Percentiles rank a stretch among this genome's conserved stretches.
These are phyloP conservation scores for Mycocentrospora acerina DNA, from an alignment of 2,329 filamentous ascomycete genomes.

Conservation along the genomic window DNA sequence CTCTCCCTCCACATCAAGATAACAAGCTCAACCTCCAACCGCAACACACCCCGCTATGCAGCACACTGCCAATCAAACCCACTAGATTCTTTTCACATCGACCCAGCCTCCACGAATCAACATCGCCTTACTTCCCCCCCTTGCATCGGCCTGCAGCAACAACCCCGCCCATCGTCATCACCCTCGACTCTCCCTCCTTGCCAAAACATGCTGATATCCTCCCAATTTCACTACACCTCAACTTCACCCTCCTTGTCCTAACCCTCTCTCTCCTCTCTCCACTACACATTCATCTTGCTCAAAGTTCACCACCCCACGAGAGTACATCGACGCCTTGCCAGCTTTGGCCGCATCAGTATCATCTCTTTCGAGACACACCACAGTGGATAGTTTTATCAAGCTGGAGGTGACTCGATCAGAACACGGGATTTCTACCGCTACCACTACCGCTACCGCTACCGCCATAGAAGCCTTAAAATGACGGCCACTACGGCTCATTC, in stretches of 20 bases:
- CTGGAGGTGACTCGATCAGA: background rate
- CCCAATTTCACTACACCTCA: background rate
- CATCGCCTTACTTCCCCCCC: background rate
- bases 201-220: constrained; percentile 4
- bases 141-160: background rate
- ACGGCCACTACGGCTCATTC: background rate
- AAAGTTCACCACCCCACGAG: constrained; percentile 26
- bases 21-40: too few species aligned
- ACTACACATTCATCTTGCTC: constrained; percentile 30
- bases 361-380: background rate
- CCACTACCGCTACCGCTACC: too few species aligned
- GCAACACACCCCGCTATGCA: too few species aligned
- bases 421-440: too few species aligned
- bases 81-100: too few species aligned
- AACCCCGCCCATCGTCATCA: constrained; percentile 1
- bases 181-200: constrained; percentile 15
- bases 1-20: too few species aligned
- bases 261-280: constrained; percentile 26
- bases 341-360: constrained; percentile 1
- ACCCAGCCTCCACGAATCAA: too few species aligned
- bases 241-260: constrained; percentile 6
- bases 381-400: background rate
- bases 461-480: constrained; percentile 1
- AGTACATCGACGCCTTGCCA: constrained; percentile 15
- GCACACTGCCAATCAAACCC: too few species aligned